Conservation (phyloP, 352 stramenopile genomes). For the Thraustotheca clavata region DNA sequence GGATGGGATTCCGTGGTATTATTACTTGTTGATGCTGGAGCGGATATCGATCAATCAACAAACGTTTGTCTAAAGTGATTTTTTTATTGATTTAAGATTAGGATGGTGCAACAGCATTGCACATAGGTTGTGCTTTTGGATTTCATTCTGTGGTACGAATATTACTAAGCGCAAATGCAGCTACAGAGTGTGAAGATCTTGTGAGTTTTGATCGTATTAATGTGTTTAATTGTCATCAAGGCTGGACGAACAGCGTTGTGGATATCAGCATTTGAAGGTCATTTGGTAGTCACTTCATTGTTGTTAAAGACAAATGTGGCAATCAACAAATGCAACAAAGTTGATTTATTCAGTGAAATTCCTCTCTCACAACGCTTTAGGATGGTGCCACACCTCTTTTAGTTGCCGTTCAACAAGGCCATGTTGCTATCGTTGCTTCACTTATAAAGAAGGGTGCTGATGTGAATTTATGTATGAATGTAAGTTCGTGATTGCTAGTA, state of each 20-base stretch:
- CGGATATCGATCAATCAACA: background rate
- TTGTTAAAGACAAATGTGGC: background rate
- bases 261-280: background rate
- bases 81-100: background rate
- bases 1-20: background rate
- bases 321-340: background rate
- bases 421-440: background rate
- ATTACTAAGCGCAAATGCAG: background rate
- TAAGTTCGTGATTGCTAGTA: background rate
- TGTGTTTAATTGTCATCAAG: background rate
- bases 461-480: background rate
- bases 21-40: background rate
- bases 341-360: background rate
- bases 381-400: background rate
- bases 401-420: background rate
- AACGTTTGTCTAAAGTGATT: background rate
- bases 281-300: background rate
- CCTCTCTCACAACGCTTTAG: background rate
- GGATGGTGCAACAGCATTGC: constrained; percentile 16
- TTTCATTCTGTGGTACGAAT: constrained; percentile 1
- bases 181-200: background rate
- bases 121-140: constrained; percentile 9
- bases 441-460: background rate
- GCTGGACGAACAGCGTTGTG: background rate
- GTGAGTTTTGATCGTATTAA: background rate